Percentiles rank a stretch among this genome's conserved stretches.
Evolutionary conservation across 225 moss, liverwort and hornwort species (phyloP).

Genomic region (Pseudoscleropodium purum): DNA sequence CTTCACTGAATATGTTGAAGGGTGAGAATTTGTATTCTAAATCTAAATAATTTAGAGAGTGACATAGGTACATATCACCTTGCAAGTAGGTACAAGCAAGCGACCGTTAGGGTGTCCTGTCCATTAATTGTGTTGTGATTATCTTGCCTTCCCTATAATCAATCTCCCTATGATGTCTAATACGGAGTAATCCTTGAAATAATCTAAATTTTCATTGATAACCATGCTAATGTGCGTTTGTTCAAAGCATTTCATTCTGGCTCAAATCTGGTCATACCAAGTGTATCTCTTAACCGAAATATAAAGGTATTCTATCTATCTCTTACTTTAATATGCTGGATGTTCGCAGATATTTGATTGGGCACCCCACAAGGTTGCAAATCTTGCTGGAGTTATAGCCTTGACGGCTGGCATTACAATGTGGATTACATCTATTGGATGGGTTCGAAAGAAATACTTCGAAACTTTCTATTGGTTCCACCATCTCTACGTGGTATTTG

Average conservation of each 20-base stretch:
- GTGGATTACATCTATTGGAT: slow-evolving; percentile 67
- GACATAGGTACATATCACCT: neutral
- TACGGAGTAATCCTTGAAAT: neutral
- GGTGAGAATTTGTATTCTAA: neutral
- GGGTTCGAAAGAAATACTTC: slow-evolving; percentile 51
- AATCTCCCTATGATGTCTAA: neutral
- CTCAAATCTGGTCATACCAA: neutral
- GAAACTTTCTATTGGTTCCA: slow-evolving; percentile 86
- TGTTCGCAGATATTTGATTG: slow-evolving; percentile 57
- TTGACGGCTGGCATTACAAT: slow-evolving; percentile 56
- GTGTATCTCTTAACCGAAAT: neutral
- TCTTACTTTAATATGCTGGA: neutral
- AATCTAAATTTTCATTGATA: neutral
- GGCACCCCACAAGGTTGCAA: slow-evolving; percentile 41
- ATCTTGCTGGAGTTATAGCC: slow-evolving; percentile 67
- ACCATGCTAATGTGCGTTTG: neutral
- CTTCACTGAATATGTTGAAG: neutral
- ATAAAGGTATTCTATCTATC: neutral
- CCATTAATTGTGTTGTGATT: neutral
- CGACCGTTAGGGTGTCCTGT: neutral
- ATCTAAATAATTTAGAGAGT: neutral
- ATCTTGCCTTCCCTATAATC: neutral
- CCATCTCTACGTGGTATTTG: slow-evolving; percentile 74
- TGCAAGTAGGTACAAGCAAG: neutral
- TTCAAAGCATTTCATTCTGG: neutral